phyloP scores from a whole-genome alignment of 2,329 filamentous ascomycete genomes.

The Claviceps maximensis region DNA sequence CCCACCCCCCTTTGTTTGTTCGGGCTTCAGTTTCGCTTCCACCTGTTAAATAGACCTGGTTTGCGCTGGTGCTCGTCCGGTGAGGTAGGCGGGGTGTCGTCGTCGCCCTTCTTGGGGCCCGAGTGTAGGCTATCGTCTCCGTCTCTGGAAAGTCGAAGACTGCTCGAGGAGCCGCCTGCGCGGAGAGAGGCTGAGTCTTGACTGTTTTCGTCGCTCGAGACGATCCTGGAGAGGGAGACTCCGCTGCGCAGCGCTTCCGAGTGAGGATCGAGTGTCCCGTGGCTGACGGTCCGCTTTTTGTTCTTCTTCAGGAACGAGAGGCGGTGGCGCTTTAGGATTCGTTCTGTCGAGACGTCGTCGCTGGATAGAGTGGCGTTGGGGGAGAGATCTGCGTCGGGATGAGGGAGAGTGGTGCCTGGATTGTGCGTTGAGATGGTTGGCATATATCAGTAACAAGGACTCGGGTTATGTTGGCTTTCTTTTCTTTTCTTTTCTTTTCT shows the following conservation, averaged over 20 bases:
- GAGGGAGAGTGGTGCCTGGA: conserved; percentile 47
- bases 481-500: not conserved
- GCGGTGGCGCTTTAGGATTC: conserved; percentile 28
- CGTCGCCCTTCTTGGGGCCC: conserved; percentile 12
- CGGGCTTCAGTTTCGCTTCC: conserved; percentile 3
- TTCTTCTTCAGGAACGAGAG: conserved; percentile 34
- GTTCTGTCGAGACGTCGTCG: conserved; percentile 34
- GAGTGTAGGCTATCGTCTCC: conserved; percentile 24
- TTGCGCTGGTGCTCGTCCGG: conserved; percentile 19
- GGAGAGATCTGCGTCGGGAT: conserved; percentile 47
- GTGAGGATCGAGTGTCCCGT: conserved; percentile 29
- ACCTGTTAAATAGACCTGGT: conserved; percentile 10
- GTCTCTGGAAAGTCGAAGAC: conserved; percentile 23
- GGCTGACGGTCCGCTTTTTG: conserved; percentile 32
- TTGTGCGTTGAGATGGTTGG: not conserved
- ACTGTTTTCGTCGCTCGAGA: conserved; percentile 12
- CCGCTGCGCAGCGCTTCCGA: conserved; percentile 20
- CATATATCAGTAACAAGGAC: not conserved
- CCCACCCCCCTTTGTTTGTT: not conserved
- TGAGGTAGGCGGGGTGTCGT: conserved; percentile 24
- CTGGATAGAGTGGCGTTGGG: conserved; percentile 43
- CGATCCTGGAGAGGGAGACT: conserved; percentile 20
- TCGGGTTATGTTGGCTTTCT: too few species aligned
- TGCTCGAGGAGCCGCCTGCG: conserved; percentile 15
- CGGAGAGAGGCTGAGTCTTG: conserved; percentile 9